Base-by-base conservation (phyloP, 306 rosid species). In the Vicia faba region DNA sequence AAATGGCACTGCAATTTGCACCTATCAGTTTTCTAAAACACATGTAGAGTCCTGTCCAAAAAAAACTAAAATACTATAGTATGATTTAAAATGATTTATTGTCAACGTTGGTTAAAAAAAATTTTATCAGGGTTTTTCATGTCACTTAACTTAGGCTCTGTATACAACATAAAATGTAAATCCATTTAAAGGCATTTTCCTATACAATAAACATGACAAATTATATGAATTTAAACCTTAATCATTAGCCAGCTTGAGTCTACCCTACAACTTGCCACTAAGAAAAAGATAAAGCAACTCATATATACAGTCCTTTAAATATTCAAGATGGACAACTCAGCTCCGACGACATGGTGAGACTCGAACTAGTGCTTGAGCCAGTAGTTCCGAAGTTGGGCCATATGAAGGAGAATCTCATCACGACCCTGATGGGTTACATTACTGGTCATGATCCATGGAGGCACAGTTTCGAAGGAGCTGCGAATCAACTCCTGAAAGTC, bases 401-500 rank as follows among this genome's bases (percentile, higher is more conserved):
- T 95, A 61, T 95, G 97, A 16, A 95, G 84, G 41, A 95, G 81
- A 70, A 91, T 88, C 79, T 95, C 99, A 54, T 95, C 99, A 6
- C 97, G 96, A 53, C 99, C 99, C 66, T 90, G 95, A 78, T 85
- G 81, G 54, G 97, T 88, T 48, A 90, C 80, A 63, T 92, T 95
- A 80, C 99, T 95, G 46, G 99, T 95, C 99, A 95, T 95, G 73
- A 95, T 91, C 99, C 99, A 95, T 0, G 97, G 99, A 1, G 99
- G 96, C 31, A 81, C 86, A 0, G 97, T 74, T 61, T 82, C 46
- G 26, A 95, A 95, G 87, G 75, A 95, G 55, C 86, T 84, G 0
- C 84, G 83, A 16, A 95, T 87, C 79, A 91, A 72, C 64, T 91
- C 92, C 72, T 88, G 95, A 79, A 95, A 91, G 78, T 87, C 97